Evolutionary conservation across 2,329 filamentous ascomycete genomes (phyloP), one percentile per base, ranked within the genome.

Genomic region (Rhynchosporium secalis): DNA sequence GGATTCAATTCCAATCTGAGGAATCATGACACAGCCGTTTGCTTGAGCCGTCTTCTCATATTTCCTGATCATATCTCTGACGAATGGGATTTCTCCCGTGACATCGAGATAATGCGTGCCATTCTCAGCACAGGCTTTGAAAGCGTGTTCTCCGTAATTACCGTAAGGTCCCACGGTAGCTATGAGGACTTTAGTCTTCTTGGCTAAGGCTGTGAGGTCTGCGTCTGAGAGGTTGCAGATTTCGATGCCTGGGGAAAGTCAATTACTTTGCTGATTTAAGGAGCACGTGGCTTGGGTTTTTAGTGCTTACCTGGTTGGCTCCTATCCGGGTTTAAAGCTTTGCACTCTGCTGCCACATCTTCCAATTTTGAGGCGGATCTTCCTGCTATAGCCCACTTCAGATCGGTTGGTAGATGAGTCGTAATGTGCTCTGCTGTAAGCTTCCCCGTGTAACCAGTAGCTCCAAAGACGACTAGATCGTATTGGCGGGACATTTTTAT

Each of bases 361-460:
- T 89, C 83, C 4, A 98, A 82, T 75, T 96, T 96, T 55, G 81
- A 78, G 55, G 82, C 78, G n/a, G 90, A 93, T 31, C 93, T 89
- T 36, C 93, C 93, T 51, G 92, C 91, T 60, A 97, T 80, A 13
- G 91, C 93, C 93, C 93, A 97, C 78, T 86, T 92, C 65, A 96
- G 75, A 73, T 91, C 84, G 20, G 89, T 91, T 0, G 92, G 89
- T 0, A 92, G 79, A 67, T 84, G 78, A 13, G 81, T 81, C 58
- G 86, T 81, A 71, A 96, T 88, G 75, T 95, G 86, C 74, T 96
- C 87, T 33, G 88, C 87, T 2, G 86, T 86, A 68, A 90, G 81
- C 67, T 85, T 87, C 45, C 93, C 93, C 0, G 93, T 97, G 76
- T 96, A 96, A 33, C 93, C 93, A 73, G 83, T 88, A 9, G 88